Percentiles rank a stretch among this genome's conserved stretches.
Conservation (phyloP, 208 protist species). For the Lotmaria passim region DNA sequence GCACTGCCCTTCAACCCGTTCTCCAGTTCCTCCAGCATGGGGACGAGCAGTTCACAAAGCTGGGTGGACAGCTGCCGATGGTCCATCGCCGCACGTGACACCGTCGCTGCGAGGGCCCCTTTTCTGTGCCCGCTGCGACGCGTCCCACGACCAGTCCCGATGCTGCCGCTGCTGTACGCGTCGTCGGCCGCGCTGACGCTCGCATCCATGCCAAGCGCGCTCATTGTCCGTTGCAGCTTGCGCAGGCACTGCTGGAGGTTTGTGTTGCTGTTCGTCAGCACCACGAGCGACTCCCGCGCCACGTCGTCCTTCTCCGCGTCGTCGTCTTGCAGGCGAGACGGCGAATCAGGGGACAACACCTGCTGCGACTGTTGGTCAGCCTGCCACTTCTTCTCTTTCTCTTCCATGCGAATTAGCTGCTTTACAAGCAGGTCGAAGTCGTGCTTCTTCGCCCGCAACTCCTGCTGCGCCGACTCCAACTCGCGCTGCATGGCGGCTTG, state of each 20-base stretch:
- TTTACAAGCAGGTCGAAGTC: constrained; percentile 60
- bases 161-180: constrained; percentile 4
- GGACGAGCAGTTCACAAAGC: constrained; percentile 23
- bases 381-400: constrained; percentile 41
- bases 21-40: constrained; percentile 20
- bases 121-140: constrained; percentile 33
- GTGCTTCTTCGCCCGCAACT: constrained; percentile 63
- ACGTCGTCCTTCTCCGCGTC: constrained; percentile 25
- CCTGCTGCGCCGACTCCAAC: constrained; percentile 46
- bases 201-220: constrained; percentile 8
- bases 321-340: constrained; percentile 5
- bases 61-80: constrained; percentile 32
- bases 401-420: constrained; percentile 56
- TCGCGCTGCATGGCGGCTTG: constrained; percentile 53
- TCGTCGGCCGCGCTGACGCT: neutral
- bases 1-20: neutral
- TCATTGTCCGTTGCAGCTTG: constrained; percentile 19
- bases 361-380: constrained; percentile 2
- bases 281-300: constrained; percentile 23
- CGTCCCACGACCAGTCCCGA: constrained; percentile 5
- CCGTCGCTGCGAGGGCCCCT: constrained; percentile 21
- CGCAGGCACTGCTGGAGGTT: constrained; percentile 36
- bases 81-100: constrained; percentile 31
- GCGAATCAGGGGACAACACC: neutral
- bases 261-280: constrained; percentile 33